Evolutionary conservation across 148 eudicot genomes (phyloP).

Genomic region (Bassia scoparia): DNA sequence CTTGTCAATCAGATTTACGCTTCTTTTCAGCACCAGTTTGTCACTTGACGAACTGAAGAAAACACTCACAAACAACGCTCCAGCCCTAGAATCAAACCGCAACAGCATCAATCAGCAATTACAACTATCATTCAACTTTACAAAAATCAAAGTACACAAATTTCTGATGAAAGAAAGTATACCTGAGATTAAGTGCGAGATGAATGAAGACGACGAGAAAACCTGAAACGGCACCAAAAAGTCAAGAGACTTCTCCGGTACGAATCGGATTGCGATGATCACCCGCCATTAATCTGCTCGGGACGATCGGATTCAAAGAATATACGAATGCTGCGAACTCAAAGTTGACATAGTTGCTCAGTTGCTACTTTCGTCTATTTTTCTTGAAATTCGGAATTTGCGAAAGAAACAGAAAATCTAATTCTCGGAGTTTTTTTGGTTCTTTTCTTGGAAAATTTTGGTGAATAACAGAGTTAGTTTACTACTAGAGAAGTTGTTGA

Average conservation of each 20-base stretch:
- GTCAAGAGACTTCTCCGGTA: conserved; percentile 73
- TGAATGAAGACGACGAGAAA: conserved; percentile 68
- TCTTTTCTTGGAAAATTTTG: neutral
- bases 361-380: too few species aligned
- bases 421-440: neutral
- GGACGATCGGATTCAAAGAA: too few species aligned
- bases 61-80: conserved; percentile 74
- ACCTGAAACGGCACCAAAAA: conserved; percentile 64
- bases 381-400: neutral
- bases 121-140: neutral
- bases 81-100: conserved; percentile 42
- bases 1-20: conserved; percentile 66
- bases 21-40: conserved; percentile 85
- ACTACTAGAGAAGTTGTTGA: too few species aligned
- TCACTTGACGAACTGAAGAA: conserved; percentile 78
- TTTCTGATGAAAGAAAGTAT: neutral
- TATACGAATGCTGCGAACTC: conserved; percentile 45
- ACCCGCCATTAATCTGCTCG: conserved; percentile 54
- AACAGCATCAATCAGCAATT: conserved; percentile 1
- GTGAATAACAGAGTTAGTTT: too few species aligned
- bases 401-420: too few species aligned
- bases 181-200: conserved; percentile 71
- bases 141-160: neutral
- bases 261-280: conserved; percentile 53
- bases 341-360: conserved; percentile 36